These are phyloP conservation scores for Aspergillus fumigatiaffinis DNA, from an alignment of 2,329 filamentous ascomycete genomes.

Conservation along the genomic window DNA sequence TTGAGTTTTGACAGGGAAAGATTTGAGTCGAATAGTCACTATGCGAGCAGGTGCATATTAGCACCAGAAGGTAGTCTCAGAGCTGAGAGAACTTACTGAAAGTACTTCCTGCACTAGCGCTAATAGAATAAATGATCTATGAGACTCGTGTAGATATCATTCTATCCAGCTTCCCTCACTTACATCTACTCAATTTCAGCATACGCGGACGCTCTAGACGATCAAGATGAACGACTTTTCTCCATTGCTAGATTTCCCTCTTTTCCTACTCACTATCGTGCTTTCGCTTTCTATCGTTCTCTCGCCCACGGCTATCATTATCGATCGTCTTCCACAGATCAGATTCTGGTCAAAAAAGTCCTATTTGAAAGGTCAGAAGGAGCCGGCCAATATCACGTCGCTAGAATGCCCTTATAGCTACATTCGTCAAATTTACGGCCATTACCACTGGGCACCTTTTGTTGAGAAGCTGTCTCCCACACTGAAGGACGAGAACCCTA, in stretches of 20 bases:
- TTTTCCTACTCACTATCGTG: neutral
- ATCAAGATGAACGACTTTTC: too few relatives aligned
- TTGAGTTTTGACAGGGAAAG: too few relatives aligned
- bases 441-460: conserved; percentile 19
- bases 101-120: too few relatives aligned
- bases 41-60: too few relatives aligned
- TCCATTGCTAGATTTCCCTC: neutral
- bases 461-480: conserved; percentile 16
- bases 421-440: conserved; percentile 17
- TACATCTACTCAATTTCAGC: too few relatives aligned
- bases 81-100: too few relatives aligned
- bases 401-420: conserved; percentile 19
- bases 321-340: conserved; percentile 9
- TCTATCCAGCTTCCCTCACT: too few relatives aligned
- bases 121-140: too few relatives aligned
- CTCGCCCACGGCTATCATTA: conserved; percentile 7
- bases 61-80: too few relatives aligned
- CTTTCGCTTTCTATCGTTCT: conserved; percentile 2
- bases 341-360: conserved; percentile 10
- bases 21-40: too few relatives aligned
- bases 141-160: too few relatives aligned
- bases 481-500: conserved; percentile 11
- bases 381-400: conserved; percentile 11
- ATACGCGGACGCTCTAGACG: too few relatives aligned
- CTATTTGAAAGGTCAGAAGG: conserved; percentile 13